A percentile compares a stretch with the other conserved stretches of the same genome.
Evolutionary conservation across 129 eudicot species (phyloP).

Genomic region (Chrysanthemum lavandulifolium): DNA sequence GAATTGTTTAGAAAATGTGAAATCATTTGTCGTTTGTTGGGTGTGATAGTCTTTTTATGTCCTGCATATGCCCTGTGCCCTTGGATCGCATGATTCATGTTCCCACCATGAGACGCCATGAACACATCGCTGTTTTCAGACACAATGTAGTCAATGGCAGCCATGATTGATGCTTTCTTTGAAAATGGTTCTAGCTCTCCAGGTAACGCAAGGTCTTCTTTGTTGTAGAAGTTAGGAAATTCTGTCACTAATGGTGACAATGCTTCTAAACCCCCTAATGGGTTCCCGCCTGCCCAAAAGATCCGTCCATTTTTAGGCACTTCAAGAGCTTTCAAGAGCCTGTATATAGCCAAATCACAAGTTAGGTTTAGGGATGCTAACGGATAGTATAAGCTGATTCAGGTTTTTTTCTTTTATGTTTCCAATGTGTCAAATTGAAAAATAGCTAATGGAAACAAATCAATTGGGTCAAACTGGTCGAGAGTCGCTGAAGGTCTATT

Average conservation of each 20-base stretch:
- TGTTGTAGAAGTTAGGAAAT: constrained; percentile 82
- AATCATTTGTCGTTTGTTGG: constrained; percentile 92
- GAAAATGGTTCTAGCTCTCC: constrained; percentile 80
- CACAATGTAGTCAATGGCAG: constrained; percentile 88
- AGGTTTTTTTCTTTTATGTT: not conserved
- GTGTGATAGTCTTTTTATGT: constrained; percentile 88
- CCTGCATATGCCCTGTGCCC: constrained; percentile 94
- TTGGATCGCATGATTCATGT: constrained; percentile 95
- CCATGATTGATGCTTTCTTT: constrained; percentile 74
- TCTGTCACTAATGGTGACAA: constrained; percentile 59
- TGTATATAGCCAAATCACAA: constrained; percentile 17
- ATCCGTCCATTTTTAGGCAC: constrained; percentile 73
- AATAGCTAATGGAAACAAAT: not conserved
- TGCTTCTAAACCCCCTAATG: constrained; percentile 74
- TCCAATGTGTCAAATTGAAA: not conserved
- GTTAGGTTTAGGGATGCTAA: constrained; percentile 8
- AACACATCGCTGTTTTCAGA: constrained; percentile 87
- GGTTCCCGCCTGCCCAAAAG: constrained; percentile 93
- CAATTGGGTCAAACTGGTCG: not conserved
- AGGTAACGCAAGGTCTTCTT: constrained; percentile 82
- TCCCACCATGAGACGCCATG: constrained; percentile 99
- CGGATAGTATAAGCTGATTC: not conserved
- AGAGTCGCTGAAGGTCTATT: not conserved
- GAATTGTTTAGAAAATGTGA: constrained; percentile 62
- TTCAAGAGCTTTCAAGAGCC: constrained; percentile 91